Evolutionary conservation across 2,329 filamentous ascomycete species (phyloP), one percentile per base, ranked within the genome.

Genomic region (Myriosclerotinia curreyana): DNA sequence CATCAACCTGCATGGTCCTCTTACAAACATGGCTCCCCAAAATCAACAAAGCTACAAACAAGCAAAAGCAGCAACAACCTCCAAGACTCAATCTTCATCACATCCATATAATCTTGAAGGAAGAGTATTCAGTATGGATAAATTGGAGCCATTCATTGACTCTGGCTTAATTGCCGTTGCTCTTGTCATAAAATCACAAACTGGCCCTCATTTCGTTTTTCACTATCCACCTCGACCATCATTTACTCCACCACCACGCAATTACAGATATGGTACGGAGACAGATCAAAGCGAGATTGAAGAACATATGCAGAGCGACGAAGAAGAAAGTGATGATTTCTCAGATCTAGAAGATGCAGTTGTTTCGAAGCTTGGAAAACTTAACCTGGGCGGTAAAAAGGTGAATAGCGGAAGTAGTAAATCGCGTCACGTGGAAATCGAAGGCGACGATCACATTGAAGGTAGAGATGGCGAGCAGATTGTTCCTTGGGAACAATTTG

Each of bases 151-250:
- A 9, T 62, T 61, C 22, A 44, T 70, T 20, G 81, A 84, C 70
- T 79, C 83, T 51, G 83, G 81, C 67, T 80, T 87, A 55, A 75
- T 72, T 52, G 71, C 70, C 17, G 68, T 75, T 50, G 70, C 70
- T 2, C 64, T 75, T 15, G 68, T 73, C 22, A 72, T 75, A 48
- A 69, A 89, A 69, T 90, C 89, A 42, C 86, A 89, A 69, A 89
- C 91, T 70, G 91, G 92, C 20, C 90, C 92, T 36, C 86, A 87
- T 68, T 89, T 95, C 71, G 89, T 95, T 71, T 96, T 93, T 76
- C 91, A 96, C 76, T 95, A 95, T 73, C 92, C 92, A n/a, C 83
- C 87, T 70, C 77, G 79, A 72, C 76, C 80, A 68, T 76, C 79
- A 64, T 75, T 75, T 42, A 69, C 76, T 48, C 73, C 76, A 64